A percentile compares a stretch with the other conserved stretches of the same genome.
Conservation (phyloP, 1,284 basidiomycete genomes). For the Cutaneotrichosporon sp. region DNA sequence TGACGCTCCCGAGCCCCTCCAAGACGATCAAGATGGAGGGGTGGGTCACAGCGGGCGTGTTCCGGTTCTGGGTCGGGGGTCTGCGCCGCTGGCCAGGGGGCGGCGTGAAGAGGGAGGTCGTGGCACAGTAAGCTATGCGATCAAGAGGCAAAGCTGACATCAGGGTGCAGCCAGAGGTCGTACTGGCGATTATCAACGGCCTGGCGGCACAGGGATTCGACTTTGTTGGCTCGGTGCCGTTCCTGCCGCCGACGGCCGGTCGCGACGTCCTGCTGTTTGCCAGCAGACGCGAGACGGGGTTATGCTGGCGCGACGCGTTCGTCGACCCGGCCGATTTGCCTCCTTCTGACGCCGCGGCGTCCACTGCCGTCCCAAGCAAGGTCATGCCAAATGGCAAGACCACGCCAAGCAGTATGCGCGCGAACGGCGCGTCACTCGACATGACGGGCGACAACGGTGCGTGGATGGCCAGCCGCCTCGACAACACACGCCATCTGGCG, state of each 20-base stretch:
- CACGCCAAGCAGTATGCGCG: no score
- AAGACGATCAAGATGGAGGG: slow-evolving; percentile 38
- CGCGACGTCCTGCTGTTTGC: slow-evolving; percentile 41
- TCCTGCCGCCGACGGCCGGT: slow-evolving; percentile 27
- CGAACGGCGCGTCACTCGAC: no score
- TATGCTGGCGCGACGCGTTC: slow-evolving; percentile 13
- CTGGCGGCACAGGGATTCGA: slow-evolving; percentile 27
- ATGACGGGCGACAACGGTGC: no score
- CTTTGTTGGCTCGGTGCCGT: slow-evolving; percentile 32
- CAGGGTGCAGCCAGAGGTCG: slow-evolving; percentile 34
- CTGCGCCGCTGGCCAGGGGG: slow-evolving; percentile 32
- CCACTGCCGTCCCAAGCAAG: no score
- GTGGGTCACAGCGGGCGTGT: slow-evolving; percentile 42
- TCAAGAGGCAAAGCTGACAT: not conserved
- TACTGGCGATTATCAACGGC: slow-evolving; percentile 32
- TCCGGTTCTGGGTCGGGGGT: slow-evolving; percentile 40
- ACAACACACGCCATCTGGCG: no score
- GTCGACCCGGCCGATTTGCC: not conserved
- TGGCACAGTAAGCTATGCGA: slow-evolving; percentile 27
- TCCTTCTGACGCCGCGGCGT: no score
- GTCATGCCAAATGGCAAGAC: no score
- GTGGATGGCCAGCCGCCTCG: no score
- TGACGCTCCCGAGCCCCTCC: slow-evolving; percentile 8
- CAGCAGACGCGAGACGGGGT: slow-evolving; percentile 27
- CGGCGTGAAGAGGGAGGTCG: slow-evolving; percentile 25